A percentile compares a stretch with the other conserved stretches of the same genome.
Evolutionary conservation across 2,329 filamentous ascomycete species (phyloP).

Genomic region (Pleochaeta shiraiana): DNA sequence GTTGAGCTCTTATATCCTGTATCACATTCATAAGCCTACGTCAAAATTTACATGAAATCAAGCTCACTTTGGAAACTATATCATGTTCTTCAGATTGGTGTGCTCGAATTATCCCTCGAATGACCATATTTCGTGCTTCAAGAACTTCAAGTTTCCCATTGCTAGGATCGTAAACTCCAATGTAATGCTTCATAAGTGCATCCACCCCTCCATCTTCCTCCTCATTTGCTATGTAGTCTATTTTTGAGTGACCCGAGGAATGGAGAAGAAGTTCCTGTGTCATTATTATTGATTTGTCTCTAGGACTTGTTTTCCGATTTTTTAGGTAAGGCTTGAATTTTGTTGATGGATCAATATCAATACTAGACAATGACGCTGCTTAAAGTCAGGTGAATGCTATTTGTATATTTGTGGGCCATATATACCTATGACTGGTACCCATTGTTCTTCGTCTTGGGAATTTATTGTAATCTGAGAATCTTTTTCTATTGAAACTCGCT

Average conservation of each 20-base stretch:
- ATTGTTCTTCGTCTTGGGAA: neutral
- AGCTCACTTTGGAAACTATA: no score
- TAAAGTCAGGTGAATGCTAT: no score
- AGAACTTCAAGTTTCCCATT: conserved; percentile 37
- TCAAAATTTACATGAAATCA: no score
- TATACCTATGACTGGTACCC: neutral
- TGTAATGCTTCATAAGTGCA: conserved; percentile 35
- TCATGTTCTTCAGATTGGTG: conserved; percentile 29
- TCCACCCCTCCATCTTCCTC: conserved; percentile 22
- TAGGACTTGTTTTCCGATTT: conserved; percentile 12
- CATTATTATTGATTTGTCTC: conserved; percentile 13
- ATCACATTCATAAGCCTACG: conserved; percentile 8
- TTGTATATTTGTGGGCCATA: no score
- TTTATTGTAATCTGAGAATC: neutral
- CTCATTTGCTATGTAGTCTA: conserved; percentile 38
- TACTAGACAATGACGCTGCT: conserved; percentile 18
- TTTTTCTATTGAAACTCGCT: neutral
- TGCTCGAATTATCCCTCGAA: conserved; percentile 33
- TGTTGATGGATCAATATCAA: conserved; percentile 17
- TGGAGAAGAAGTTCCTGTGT: conserved; percentile 32
- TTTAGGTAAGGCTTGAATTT: conserved; percentile 17
- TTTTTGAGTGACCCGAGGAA: conserved; percentile 30
- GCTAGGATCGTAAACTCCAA: conserved; percentile 39
- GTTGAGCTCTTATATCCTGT: conserved; percentile 36
- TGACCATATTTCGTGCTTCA: conserved; percentile 40